A percentile compares a stretch with the other conserved stretches of the same genome.
Conservation (phyloP, 2,329 filamentous ascomycete genomes). For the Penicillium sp. region DNA sequence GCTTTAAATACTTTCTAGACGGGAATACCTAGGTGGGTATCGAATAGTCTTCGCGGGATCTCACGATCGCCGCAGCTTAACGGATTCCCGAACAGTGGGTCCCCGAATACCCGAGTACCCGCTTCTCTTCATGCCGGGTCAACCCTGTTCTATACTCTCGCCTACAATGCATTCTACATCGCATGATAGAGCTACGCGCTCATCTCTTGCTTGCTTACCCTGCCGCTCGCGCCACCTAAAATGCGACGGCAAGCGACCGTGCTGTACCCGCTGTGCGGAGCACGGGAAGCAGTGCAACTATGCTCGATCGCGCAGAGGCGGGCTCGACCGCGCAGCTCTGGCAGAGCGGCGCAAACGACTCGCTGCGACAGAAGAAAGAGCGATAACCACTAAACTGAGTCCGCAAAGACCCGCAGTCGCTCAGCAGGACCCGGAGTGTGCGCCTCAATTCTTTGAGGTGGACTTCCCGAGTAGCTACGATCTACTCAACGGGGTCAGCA, state of each 20-base stretch:
- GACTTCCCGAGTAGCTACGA: background rate
- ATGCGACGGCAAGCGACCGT: constrained; percentile 48
- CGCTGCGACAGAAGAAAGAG: background rate
- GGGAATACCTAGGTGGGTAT: too few relatives aligned
- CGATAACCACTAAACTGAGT: background rate
- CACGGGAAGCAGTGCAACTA: constrained; percentile 49
- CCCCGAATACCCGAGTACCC: background rate
- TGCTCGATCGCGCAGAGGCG: constrained; percentile 49
- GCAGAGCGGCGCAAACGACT: constrained; percentile 22
- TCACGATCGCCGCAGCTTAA: too few relatives aligned
- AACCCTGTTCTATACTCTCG: background rate
- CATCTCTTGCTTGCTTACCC: constrained; percentile 29
- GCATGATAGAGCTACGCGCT: constrained; percentile 14
- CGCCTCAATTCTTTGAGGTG: background rate
- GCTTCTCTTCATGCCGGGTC: background rate
- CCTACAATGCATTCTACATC: background rate
- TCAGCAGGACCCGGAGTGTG: background rate
- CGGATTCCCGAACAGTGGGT: background rate
- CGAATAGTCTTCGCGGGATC: too few relatives aligned
- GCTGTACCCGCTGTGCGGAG: constrained; percentile 44
- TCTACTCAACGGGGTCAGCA: background rate
- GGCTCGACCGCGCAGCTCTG: constrained; percentile 23
- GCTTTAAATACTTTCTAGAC: too few relatives aligned
- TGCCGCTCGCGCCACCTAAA: constrained; percentile 45
- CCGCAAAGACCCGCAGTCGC: background rate